Conservation (phyloP, 78 protist species). For the Fonticula alba region DNA sequence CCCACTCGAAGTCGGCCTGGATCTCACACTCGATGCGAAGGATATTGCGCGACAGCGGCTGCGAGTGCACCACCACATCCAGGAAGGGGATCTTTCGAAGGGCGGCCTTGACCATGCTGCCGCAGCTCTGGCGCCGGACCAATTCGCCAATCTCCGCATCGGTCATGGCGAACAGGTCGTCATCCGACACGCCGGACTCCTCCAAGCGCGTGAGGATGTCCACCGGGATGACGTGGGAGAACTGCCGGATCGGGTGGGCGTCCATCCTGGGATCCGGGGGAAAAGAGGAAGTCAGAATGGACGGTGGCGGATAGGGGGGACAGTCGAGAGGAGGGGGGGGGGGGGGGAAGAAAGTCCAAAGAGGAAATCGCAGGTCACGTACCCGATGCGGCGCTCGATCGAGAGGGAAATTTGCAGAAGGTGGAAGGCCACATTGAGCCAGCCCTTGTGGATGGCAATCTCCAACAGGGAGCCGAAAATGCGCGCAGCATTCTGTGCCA, state of each 20-base stretch:
- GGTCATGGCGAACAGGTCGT: constrained; percentile 49
- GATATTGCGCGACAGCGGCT: constrained; percentile 82
- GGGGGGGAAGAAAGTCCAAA: too few relatives aligned
- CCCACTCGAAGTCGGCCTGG: constrained; percentile 39
- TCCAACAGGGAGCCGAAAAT: constrained; percentile 86
- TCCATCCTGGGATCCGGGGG: too few relatives aligned
- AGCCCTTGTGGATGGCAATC: constrained; percentile 19
- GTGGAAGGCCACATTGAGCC: constrained; percentile 35
- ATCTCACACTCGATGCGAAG: constrained; percentile 47
- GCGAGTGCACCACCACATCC: constrained; percentile 21
- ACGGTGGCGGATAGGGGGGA: too few relatives aligned
- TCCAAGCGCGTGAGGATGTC: constrained; percentile 4
- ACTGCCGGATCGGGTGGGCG: constrained; percentile 55
- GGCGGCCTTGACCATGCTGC: constrained; percentile 10
- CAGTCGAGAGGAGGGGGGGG: too few relatives aligned
- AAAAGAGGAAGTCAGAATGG: too few relatives aligned
- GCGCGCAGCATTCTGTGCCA: constrained; percentile 57
- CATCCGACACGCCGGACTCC: constrained; percentile 1
- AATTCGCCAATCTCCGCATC: constrained; percentile 48
- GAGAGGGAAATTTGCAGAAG: constrained; percentile 54
- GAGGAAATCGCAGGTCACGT: too few relatives aligned
- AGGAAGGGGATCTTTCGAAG: constrained; percentile 59
- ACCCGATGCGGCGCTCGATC: constrained; percentile 66
- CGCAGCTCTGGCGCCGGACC: constrained; percentile 28
- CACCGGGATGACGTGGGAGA: not conserved